A percentile compares a stretch with the other conserved stretches of the same genome.
Evolutionary conservation across 345 rosid species (phyloP).

Genomic region (Carallia brachiata): DNA sequence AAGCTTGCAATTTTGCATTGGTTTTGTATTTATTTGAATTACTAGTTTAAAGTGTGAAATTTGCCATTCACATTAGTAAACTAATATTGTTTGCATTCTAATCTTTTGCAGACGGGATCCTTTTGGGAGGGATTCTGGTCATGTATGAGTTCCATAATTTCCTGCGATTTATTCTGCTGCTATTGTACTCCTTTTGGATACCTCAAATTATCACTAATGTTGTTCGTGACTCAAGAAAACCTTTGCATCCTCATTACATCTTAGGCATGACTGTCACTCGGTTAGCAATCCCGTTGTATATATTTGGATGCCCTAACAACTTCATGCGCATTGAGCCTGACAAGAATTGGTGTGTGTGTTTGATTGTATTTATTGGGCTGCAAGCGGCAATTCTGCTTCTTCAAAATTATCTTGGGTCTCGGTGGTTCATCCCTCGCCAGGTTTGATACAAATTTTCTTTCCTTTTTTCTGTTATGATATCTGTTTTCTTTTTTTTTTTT

Average conservation of each 20-base stretch:
- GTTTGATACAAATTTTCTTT: conserved; percentile 40
- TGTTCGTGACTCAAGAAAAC: conserved; percentile 88
- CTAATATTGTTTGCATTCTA: conserved; percentile 12
- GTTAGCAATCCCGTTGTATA: conserved; percentile 74
- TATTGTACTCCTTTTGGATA: conserved; percentile 91
- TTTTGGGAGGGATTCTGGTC: conserved; percentile 91
- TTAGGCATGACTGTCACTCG: conserved; percentile 90
- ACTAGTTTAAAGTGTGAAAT: neutral
- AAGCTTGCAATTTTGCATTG: neutral
- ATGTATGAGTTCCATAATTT: conserved; percentile 90
- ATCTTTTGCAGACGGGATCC: conserved; percentile 82
- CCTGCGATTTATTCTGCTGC: conserved; percentile 71
- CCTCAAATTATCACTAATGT: conserved; percentile 86
- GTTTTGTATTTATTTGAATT: conserved; percentile 10
- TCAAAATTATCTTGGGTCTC: conserved; percentile 92
- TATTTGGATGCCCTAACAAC: conserved; percentile 92
- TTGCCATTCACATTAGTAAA: neutral
- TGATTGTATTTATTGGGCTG: conserved; percentile 62
- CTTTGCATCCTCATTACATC: conserved; percentile 91
- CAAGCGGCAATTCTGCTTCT: conserved; percentile 89
- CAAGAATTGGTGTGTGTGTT: conserved; percentile 71
- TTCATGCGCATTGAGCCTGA: conserved; percentile 92
- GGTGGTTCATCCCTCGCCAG: conserved; percentile 96
- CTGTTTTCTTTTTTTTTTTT: too few species aligned
- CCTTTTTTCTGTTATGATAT: conserved; percentile 2